These are phyloP conservation scores for Trifolium fragiferum DNA, from an alignment of 306 rosid species.

Conservation along the genomic window DNA sequence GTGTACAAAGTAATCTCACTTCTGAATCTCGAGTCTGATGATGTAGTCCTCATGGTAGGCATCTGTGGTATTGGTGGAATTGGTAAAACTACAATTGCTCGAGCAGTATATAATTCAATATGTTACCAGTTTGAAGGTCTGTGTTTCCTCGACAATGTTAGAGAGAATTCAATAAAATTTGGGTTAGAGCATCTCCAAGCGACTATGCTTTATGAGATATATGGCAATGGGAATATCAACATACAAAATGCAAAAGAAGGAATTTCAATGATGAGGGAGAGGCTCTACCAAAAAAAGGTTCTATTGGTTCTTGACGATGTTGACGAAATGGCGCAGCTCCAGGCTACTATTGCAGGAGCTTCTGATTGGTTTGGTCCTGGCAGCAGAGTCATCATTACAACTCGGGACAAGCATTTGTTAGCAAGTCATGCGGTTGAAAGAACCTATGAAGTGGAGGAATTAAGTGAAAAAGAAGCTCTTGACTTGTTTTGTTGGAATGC, in stretches of 20 bases:
- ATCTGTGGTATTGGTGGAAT: background rate
- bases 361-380: background rate
- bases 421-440: background rate
- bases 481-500: background rate
- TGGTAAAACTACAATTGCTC: conserved; percentile 2
- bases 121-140: background rate
- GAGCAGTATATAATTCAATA: background rate
- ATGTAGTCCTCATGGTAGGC: background rate
- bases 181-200: background rate
- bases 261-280: background rate
- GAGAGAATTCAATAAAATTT: background rate
- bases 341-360: background rate
- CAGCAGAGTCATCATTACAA: background rate
- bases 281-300: background rate
- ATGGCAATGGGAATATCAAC: background rate
- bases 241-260: background rate
- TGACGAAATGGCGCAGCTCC: background rate
- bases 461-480: background rate
- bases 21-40: background rate
- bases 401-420: background rate
- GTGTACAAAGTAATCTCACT: background rate
- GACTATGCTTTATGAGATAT: background rate
- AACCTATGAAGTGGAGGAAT: background rate
- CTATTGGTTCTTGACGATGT: conserved; percentile 2
- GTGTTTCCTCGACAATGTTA: background rate